These are phyloP conservation scores for Schwanniomyces vanrijiae DNA, from an alignment of 805 yeast genomes.

Conservation along the genomic window DNA sequence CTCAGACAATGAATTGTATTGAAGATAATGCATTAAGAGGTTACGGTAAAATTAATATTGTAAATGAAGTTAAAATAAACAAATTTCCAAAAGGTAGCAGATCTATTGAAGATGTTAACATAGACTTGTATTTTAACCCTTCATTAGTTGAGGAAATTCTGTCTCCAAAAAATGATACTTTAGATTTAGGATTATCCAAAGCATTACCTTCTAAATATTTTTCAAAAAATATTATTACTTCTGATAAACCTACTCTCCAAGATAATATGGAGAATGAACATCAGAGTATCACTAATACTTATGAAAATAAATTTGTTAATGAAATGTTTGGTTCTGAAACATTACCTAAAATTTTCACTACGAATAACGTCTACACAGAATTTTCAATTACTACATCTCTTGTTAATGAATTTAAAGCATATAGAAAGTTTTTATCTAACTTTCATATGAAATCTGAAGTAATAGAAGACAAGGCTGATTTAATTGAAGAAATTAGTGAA, in stretches of 20 bases:
- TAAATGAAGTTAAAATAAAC: constrained; percentile 33
- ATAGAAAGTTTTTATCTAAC: constrained; percentile 19
- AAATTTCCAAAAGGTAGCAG: constrained; percentile 1
- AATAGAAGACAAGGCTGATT: constrained; percentile 33
- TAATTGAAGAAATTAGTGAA: constrained; percentile 32
- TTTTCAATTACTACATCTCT: constrained; percentile 25
- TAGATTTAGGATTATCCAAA: constrained; percentile 5
- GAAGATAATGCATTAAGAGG: constrained; percentile 42
- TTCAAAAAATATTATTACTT: constrained; percentile 9
- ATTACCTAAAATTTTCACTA: constrained; percentile 23
- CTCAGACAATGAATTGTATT: constrained; percentile 43
- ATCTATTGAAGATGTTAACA: constrained; percentile 9
- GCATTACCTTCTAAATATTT: constrained; percentile 5
- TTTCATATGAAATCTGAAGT: constrained; percentile 16
- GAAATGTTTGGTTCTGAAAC: constrained; percentile 26
- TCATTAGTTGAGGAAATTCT: not conserved
- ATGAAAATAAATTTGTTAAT: constrained; percentile 11
- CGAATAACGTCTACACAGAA: constrained; percentile 14
- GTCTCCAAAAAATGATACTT: not conserved
- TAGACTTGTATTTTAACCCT: constrained; percentile 6
- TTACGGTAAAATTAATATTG: constrained; percentile 47
- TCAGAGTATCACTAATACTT: constrained; percentile 6
- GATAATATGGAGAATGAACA: not conserved
- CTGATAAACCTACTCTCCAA: constrained; percentile 2
- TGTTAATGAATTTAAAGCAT: constrained; percentile 27